These are phyloP conservation scores for Globisporangium recalcitrans DNA, from an alignment of 352 stramenopile genomes.

Conservation along the genomic window DNA sequence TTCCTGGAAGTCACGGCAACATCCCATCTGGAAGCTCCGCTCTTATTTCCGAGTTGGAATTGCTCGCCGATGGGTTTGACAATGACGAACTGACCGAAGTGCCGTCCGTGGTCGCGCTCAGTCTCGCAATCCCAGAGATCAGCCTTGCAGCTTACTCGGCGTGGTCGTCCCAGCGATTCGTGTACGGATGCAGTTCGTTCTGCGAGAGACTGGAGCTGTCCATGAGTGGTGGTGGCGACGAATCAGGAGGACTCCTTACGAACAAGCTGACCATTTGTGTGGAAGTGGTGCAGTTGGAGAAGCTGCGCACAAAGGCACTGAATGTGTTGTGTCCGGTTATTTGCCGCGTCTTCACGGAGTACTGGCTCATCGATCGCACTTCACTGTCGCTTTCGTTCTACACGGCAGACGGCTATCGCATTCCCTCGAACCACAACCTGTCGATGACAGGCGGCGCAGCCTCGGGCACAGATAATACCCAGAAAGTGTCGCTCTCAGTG, in stretches of 20 bases:
- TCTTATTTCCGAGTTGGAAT: constrained; percentile 64
- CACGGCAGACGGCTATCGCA: constrained; percentile 54
- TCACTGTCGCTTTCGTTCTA: constrained; percentile 67
- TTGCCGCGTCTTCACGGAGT: constrained; percentile 74
- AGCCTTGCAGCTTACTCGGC: constrained; percentile 44
- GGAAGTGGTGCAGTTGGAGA: constrained; percentile 50
- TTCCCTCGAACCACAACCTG: constrained; percentile 37
- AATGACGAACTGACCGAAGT: constrained; percentile 33
- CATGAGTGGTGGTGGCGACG: constrained; percentile 31
- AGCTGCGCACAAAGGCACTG: constrained; percentile 30
- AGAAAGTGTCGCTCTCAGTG: constrained; percentile 54
- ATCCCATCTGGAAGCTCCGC: constrained; percentile 52
- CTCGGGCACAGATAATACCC: background rate
- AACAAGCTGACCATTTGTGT: constrained; percentile 64
- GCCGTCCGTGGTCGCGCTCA: constrained; percentile 64
- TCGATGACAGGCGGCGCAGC: constrained; percentile 22
- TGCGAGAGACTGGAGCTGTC: constrained; percentile 67
- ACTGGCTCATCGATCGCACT: constrained; percentile 83
- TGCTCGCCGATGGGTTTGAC: constrained; percentile 43
- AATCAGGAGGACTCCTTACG: constrained; percentile 15
- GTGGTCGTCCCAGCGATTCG: constrained; percentile 53
- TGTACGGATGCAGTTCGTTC: constrained; percentile 62
- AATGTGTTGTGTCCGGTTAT: constrained; percentile 55
- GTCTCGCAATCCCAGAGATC: constrained; percentile 63
- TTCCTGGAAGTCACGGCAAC: constrained; percentile 48